Percentiles rank a stretch among this genome's conserved stretches.
Conservation (phyloP, 768 basidiomycete species). For the Mycena capillaripes region DNA sequence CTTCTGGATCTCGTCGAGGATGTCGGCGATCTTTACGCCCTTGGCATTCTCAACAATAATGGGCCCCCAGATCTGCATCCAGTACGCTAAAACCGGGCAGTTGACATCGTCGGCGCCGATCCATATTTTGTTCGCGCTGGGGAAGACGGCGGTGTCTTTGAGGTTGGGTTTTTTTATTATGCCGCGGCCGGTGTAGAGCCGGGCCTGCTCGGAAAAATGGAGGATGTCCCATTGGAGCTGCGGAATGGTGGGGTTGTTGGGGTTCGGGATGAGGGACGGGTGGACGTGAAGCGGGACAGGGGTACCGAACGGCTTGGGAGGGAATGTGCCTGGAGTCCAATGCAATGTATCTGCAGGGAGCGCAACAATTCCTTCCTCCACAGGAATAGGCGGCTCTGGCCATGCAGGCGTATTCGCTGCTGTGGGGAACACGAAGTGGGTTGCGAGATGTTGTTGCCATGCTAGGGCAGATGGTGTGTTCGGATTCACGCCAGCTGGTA, state of each 20-base stretch:
- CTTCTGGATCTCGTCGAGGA: slow-evolving; percentile 63
- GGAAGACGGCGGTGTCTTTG: slow-evolving; percentile 48
- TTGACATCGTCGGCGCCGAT: slow-evolving; percentile 53
- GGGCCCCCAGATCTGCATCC: slow-evolving; percentile 66
- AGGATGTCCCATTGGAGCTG: slow-evolving; percentile 60
- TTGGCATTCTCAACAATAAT: slow-evolving; percentile 52
- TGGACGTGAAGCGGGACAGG: slow-evolving; percentile 37
- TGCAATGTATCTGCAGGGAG: slow-evolving; percentile 23
- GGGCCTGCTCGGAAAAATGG: slow-evolving; percentile 52
- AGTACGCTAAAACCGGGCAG: slow-evolving; percentile 49
- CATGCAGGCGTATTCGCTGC: slow-evolving; percentile 28
- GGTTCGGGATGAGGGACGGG: slow-evolving; percentile 47
- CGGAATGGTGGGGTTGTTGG: slow-evolving; percentile 52
- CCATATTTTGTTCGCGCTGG: slow-evolving; percentile 48
- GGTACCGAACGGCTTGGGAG: slow-evolving; percentile 34
- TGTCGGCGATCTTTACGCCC: slow-evolving; percentile 56
- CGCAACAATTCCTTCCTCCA: slow-evolving; percentile 19
- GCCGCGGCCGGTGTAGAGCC: slow-evolving; percentile 48
- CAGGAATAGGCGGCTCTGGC: slow-evolving; percentile 12
- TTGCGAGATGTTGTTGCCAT: slow-evolving; percentile 24
- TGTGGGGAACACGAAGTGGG: neutral
- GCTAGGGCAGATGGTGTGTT: slow-evolving; percentile 26
- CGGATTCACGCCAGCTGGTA: slow-evolving; percentile 14
- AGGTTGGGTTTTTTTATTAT: slow-evolving; percentile 47
- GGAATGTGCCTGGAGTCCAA: slow-evolving; percentile 34